phyloP scores from a whole-genome alignment of 1,139 yeast genomes.

The Candida albicans region DNA sequence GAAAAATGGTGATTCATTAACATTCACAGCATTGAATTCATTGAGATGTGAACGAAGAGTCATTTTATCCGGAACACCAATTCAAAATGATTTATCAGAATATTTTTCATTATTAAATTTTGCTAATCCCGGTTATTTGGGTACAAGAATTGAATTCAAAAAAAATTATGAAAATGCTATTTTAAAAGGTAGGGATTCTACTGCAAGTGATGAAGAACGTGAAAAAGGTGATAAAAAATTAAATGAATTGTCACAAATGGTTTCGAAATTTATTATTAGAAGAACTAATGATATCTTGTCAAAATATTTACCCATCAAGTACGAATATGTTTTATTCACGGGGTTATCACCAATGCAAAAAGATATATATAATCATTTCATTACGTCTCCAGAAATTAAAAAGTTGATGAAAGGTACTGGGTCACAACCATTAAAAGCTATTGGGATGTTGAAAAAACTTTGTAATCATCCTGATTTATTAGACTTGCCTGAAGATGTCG shows the following conservation, averaged over 20 bases:
- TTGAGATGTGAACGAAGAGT: constrained; percentile 85
- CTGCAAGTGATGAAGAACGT: constrained; percentile 80
- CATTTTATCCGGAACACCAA: constrained; percentile 94
- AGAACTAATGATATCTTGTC: constrained; percentile 94
- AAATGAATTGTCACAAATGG: constrained; percentile 68
- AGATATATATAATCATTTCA: constrained; percentile 67
- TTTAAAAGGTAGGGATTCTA: constrained; percentile 84
- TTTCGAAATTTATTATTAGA: constrained; percentile 87
- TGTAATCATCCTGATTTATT: constrained; percentile 93
- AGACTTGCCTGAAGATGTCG: constrained; percentile 72
- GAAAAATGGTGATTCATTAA: constrained; percentile 91
- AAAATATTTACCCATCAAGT: constrained; percentile 90
- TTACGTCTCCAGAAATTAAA: constrained; percentile 78
- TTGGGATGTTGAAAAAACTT: constrained; percentile 81
- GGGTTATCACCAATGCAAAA: constrained; percentile 79
- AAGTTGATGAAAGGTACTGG: constrained; percentile 69
- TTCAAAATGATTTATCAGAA: constrained; percentile 93
- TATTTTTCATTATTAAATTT: constrained; percentile 88
- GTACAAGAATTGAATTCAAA: constrained; percentile 79
- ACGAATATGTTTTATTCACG: constrained; percentile 93
- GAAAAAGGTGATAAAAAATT: constrained; percentile 71
- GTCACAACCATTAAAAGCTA: constrained; percentile 86
- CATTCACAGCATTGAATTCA: constrained; percentile 84
- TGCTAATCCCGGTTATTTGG: constrained; percentile 93
- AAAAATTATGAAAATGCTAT: constrained; percentile 82